Evolutionary conservation across 148 eudicot genomes (phyloP), one percentile per base, ranked within the genome.

Genomic region (Limonium bicolor): DNA sequence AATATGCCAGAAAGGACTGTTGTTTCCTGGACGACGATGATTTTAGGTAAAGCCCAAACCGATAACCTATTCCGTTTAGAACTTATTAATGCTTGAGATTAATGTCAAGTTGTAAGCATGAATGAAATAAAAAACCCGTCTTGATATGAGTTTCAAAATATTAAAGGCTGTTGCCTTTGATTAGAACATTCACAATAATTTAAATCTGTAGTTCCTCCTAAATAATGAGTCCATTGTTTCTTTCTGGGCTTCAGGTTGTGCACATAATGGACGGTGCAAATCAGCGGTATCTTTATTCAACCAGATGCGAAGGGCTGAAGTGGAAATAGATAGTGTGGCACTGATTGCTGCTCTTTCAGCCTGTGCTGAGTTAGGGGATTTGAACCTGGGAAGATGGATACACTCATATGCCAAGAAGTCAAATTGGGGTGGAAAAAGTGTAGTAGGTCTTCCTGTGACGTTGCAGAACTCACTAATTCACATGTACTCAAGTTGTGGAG

Each of bases 401-500:
- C 82, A 82, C 56, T 59, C 70, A 1, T 64, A 62, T 25, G 45
- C 64, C 23, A 39, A 27, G 5, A 45, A 49, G 55, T 27, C 43
- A 16, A 53, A 53, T 30, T 4, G 4, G 0, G 46, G 49, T 26
- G 46, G 43, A 31, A 65, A 36, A 2, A 41, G 39, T 36, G n/a
- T n/a, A n/a, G n/a, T n/a, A n/a, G 50, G 23, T 2, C 14, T 46
- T 2, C 15, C 35, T 31, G 61, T 66, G n/a, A 41, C 67, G 5
- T 31, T 82, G 38, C 65, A 67, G 6, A 78, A 78, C 53, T 61
- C 86, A 20, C 58, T 82, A 16, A 51, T 82, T 18, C 80, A 78
- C 47, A 78, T 78, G 86, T 78, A 78, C 58, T 70, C 80, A 19
- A 69, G 75, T 7, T 82, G 94, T 50, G 82, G 94, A 32, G 39